Evolutionary conservation across 257 asterid species (phyloP), one percentile per base, ranked within the genome.

Genomic region (Nicotiana attenuata): DNA sequence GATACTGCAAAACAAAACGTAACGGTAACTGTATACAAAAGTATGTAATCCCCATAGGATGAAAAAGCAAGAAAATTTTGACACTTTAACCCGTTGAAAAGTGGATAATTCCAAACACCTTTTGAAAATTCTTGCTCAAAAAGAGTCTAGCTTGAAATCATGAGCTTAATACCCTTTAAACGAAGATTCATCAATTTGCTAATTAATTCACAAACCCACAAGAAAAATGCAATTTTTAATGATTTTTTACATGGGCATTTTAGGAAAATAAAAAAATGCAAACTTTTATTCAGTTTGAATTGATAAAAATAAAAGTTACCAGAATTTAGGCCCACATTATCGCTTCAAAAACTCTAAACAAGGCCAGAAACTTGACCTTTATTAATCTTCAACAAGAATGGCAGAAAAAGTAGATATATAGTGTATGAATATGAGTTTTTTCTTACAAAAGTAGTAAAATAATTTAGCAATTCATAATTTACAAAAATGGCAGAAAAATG

Each of bases 61-160:
- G 2, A 64, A 15, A 77, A 77, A 47, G 83, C 47, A 38, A 80
- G 65, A 0, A 67, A 41, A 10, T 28, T 5, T 38, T 69, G 66
- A 7, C 66, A 69, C 78, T 80, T 80, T 80, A 13, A 80, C 31
- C 78, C 64, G 83, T 65, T 80, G 83, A 29, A 80, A 80, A 80
- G 78, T 80, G 10, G 78, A 68, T 33, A 52, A 9, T 52, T 52
- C 29, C 45, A 57, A 59, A 64, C 31, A 28, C 83, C 33, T 28
- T 65, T 29, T 38, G 26, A 5, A 6, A 15, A 60, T 78, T 64
- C 82, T 78, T 35, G 26, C 69, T 33, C 57, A 78, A 78, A 78
- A 57, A 13, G 65, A 55, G 5, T 14, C 66, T 53, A 2, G 57
- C 33, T 28, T 4, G 28, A 45, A 45, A 69, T 38, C 10, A 69